These are phyloP conservation scores for Jacaranda mimosifolia DNA, from an alignment of 257 asterid species.

Conservation along the genomic window DNA sequence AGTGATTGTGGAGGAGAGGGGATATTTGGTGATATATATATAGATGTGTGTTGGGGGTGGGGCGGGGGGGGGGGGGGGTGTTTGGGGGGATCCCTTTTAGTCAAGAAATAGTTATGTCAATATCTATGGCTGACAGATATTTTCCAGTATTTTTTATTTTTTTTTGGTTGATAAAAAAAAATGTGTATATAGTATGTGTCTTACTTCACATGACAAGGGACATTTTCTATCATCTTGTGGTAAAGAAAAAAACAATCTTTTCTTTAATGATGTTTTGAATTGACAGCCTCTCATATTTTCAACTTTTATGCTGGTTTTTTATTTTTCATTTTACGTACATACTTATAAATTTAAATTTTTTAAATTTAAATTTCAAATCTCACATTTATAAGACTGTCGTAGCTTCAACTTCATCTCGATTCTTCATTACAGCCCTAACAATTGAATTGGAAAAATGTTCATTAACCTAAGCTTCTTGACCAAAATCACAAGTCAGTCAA, in stretches of 20 bases:
- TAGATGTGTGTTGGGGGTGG: no score
- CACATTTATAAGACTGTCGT: no score
- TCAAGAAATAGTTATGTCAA: conserved; percentile 52
- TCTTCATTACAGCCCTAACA: no score
- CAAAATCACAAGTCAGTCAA: no score
- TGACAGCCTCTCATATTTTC: conserved; percentile 6
- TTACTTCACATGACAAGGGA: conserved; percentile 39
- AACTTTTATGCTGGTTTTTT: neutral
- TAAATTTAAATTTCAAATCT: no score
- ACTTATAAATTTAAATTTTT: no score
- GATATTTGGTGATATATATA: conserved; percentile 42
- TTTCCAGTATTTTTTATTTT: conserved; percentile 49
- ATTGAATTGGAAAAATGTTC: no score
- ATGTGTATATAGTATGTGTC: conserved; percentile 24
- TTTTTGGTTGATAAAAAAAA: neutral
- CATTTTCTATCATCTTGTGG: conserved; percentile 22
- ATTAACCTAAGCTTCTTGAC: no score
- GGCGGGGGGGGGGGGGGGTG: neutral
- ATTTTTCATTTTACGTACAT: no score
- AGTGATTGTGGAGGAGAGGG: conserved; percentile 36
- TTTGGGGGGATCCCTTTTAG: conserved; percentile 25
- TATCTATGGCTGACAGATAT: conserved; percentile 70
- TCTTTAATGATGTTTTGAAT: neutral
- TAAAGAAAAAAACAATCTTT: neutral
- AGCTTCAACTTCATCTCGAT: no score